phyloP scores from a whole-genome alignment of 257 asterid species.

The Plantago ovata region DNA sequence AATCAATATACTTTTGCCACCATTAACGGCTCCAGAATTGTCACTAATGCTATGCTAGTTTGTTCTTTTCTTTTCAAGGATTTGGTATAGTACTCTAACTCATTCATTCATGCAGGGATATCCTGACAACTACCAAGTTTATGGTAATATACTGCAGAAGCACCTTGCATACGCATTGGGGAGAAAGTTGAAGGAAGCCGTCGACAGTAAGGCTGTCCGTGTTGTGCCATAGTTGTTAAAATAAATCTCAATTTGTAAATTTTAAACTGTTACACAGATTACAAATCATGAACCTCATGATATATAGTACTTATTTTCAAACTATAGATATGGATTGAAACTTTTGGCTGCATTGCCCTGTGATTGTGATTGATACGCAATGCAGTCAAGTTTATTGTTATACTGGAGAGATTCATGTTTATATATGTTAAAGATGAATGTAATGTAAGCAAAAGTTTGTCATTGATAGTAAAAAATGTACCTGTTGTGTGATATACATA shows the following conservation, averaged over 20 bases:
- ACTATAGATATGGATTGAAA: too few species aligned
- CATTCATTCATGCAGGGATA: constrained; percentile 46
- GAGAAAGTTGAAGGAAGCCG: constrained; percentile 73
- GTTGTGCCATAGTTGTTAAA: background rate
- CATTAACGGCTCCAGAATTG: too few species aligned
- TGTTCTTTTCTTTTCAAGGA: too few species aligned
- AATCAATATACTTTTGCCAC: too few species aligned
- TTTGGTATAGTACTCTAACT: background rate
- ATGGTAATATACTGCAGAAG: constrained; percentile 90
- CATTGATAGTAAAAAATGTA: too few species aligned
- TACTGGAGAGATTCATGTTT: background rate
- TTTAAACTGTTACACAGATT: too few species aligned
- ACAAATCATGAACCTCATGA: too few species aligned
- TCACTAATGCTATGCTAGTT: too few species aligned
- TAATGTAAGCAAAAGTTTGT: too few species aligned
- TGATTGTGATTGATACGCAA: too few species aligned
- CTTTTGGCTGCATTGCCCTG: too few species aligned
- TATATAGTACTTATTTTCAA: background rate
- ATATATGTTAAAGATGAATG: background rate
- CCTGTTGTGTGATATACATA: background rate
- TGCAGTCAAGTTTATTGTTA: background rate
- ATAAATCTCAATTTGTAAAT: background rate
- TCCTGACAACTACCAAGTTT: constrained; percentile 65
- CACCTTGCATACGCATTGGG: constrained; percentile 87
- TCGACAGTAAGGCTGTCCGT: constrained; percentile 40